These are phyloP conservation scores for Colletotrichum higginsianum DNA, from an alignment of 2,329 filamentous ascomycete genomes.

Conservation along the genomic window DNA sequence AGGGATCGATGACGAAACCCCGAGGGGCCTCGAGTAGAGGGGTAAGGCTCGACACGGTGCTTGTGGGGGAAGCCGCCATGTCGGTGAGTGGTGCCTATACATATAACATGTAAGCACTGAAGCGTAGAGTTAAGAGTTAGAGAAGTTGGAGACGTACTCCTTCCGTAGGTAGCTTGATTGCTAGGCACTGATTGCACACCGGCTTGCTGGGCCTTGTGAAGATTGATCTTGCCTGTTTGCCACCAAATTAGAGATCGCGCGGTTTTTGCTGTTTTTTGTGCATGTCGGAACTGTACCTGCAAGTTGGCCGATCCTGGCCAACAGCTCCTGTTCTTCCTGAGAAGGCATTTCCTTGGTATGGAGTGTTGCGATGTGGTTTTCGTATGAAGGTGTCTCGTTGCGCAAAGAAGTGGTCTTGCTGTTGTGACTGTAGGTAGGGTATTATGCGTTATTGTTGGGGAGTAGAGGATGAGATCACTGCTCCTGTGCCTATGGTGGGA, in stretches of 20 bases:
- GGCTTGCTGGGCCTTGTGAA: constrained; percentile 77
- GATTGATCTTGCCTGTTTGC: constrained; percentile 80
- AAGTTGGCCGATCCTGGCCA: constrained; percentile 68
- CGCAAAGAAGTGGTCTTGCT: not conserved
- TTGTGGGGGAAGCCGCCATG: constrained; percentile 47
- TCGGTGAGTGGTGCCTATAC: constrained; percentile 53
- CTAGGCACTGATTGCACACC: constrained; percentile 52
- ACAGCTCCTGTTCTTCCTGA: constrained; percentile 66
- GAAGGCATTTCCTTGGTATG: constrained; percentile 42
- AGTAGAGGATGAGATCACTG: constrained; percentile 21
- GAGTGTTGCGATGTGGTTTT: not conserved
- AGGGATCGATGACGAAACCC: constrained; percentile 66
- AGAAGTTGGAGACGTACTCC: constrained; percentile 49
- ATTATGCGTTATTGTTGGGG: constrained; percentile 4
- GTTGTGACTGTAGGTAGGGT: constrained; percentile 8
- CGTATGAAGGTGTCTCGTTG: not conserved
- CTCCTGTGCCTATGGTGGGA: constrained; percentile 3
- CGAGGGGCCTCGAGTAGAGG: constrained; percentile 49
- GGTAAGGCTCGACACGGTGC: constrained; percentile 46
- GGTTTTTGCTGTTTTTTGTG: constrained; percentile 41
- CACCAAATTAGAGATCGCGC: constrained; percentile 21
- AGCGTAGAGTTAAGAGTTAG: not conserved
- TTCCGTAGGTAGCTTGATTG: constrained; percentile 50
- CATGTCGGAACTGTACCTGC: constrained; percentile 56
- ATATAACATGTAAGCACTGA: constrained; percentile 44